Evolutionary conservation across 108 stramenopile genomes (phyloP), one percentile per base, ranked within the genome.

Genomic region (Thalassiosira profunda): DNA sequence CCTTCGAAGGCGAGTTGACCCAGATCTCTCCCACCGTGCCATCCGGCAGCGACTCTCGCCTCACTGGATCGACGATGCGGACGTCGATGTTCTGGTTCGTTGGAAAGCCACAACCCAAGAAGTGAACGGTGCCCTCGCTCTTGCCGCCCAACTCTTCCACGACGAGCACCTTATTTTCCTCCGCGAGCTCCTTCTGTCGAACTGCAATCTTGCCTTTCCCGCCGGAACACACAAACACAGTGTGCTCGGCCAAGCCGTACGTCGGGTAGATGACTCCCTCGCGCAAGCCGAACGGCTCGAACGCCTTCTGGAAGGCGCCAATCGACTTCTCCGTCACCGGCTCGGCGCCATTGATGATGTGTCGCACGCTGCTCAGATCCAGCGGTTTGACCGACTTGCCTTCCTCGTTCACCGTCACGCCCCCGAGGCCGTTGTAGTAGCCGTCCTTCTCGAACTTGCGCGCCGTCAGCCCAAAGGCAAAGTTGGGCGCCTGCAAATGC

Each of bases 241-340:
- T 99, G 58, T 96, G 94, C 79, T 99, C 99, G 4, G 99, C 99
- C 29, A 99, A 69, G 1, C 99, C 99, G 72, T 99, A 99, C 17
- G 96, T 96, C 10, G 97, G 97, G 55, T 66, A 87, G 37, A 98
- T 95, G 24, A 87, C 94, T 17, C 71, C 63, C 11, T 58, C 44
- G 11, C 34, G 73, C 24, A 99, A 71, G 15, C 97, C 96, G 69
- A 82, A 86, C 7, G 85, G 79, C 12, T 54, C 46, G 76, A 98
- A 98, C 7, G 81, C 77, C 2, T 64, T 62, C 15, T 79, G 65
- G 62, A 98, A 99, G 6, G 86, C 58, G n/a, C 86, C 79, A 31
- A 98, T 89, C 21, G 91, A 79, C 0, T 70, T 82, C 34, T 77
- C 72, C 17, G 88, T 86, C 14, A 98, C 95, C 0, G 98, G 97